phyloP scores from a whole-genome alignment of 148 eudicot species.

The Cornus kousa region DNA sequence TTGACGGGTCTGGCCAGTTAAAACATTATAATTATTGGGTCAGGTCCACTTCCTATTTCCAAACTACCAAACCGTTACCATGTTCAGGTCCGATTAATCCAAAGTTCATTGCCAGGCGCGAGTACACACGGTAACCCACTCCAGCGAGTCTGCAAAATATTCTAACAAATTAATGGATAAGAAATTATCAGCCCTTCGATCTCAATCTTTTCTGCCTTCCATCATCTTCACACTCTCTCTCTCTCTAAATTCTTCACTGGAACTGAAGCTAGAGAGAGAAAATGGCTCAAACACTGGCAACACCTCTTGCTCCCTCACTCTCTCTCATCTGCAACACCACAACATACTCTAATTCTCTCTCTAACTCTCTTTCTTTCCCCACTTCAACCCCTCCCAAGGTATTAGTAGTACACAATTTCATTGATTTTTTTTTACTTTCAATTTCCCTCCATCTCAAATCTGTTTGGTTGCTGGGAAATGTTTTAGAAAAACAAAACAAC shows the following conservation, averaged over 20 bases:
- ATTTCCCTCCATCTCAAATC: background rate
- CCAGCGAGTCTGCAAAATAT: no score
- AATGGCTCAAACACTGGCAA: constrained; percentile 24
- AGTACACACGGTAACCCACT: no score
- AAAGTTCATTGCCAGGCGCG: background rate
- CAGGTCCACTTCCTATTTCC: background rate
- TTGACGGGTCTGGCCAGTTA: no score
- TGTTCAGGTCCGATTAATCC: background rate
- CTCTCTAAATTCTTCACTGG: background rate
- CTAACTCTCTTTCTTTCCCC: constrained; percentile 32
- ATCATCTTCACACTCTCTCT: background rate
- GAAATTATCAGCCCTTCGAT: background rate
- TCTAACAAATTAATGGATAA: background rate
- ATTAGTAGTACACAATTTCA: background rate
- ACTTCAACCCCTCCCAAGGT: constrained; percentile 39
- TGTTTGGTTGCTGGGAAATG: background rate
- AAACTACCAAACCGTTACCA: no score
- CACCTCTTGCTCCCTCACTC: constrained; percentile 15
- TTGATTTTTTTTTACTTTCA: background rate
- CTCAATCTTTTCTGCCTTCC: no score
- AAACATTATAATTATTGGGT: background rate
- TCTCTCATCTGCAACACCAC: constrained; percentile 15
- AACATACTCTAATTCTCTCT: constrained; percentile 18
- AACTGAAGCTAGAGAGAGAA: no score
- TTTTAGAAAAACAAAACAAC: no score